phyloP scores from a whole-genome alignment of 108 stramenopile species.

The Nitzschia sp. region DNA sequence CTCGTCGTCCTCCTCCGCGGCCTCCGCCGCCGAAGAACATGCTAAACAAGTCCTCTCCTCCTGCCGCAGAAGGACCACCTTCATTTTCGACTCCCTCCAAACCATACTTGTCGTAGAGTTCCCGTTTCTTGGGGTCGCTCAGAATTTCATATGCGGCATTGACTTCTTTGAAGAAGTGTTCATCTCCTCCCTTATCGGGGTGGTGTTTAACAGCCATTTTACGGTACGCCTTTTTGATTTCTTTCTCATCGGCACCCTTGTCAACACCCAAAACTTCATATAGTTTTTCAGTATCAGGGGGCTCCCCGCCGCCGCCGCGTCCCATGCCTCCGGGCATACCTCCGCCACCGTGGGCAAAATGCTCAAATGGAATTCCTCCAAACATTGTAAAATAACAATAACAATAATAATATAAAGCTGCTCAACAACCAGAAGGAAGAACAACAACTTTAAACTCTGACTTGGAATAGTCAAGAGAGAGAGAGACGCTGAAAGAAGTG shows the following conservation, averaged over 20 bases:
- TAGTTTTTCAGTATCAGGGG: conserved; percentile 84
- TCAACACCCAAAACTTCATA: conserved; percentile 84
- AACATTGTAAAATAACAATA: conserved; percentile 42
- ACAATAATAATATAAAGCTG: neutral
- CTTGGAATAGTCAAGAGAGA: too few relatives aligned
- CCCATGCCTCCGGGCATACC: conserved; percentile 53
- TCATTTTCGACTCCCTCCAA: conserved; percentile 87
- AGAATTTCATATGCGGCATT: conserved; percentile 85
- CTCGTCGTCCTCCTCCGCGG: conserved; percentile 39
- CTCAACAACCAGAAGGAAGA: too few relatives aligned
- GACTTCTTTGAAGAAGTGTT: conserved; percentile 87
- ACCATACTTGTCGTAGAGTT: conserved; percentile 90
- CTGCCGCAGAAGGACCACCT: conserved; percentile 51
- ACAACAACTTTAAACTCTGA: too few relatives aligned
- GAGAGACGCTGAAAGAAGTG: too few relatives aligned
- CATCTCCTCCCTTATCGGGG: conserved; percentile 89
- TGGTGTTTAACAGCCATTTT: conserved; percentile 56
- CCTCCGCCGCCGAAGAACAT: conserved; percentile 95
- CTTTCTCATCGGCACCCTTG: conserved; percentile 65
- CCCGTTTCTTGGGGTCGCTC: conserved; percentile 84
- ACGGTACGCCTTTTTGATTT: conserved; percentile 88
- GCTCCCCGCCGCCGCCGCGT: conserved; percentile 41
- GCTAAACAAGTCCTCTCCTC: conserved; percentile 93
- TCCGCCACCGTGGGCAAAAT: conserved; percentile 65
- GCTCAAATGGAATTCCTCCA: conserved; percentile 75